Conservation (phyloP, 2,329 filamentous ascomycete genomes). For the Scedosporium minutisporum region DNA sequence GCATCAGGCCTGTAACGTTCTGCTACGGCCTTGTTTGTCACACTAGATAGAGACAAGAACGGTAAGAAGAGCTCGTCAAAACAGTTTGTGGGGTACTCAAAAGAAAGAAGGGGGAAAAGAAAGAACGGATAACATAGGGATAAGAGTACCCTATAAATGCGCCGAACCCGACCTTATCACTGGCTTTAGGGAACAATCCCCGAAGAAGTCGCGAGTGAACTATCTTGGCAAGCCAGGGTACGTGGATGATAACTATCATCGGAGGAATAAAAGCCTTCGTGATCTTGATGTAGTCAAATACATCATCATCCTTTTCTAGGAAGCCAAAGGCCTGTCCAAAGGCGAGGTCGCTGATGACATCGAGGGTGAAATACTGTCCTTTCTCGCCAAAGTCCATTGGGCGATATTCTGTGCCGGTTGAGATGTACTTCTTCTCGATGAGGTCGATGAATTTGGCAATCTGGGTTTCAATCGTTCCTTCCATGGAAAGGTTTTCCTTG, state of each 20-base stretch:
- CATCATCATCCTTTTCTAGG: constrained; percentile 35
- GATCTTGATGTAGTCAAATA: constrained; percentile 37
- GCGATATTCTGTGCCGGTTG: constrained; percentile 22
- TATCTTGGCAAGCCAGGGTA: constrained; percentile 30
- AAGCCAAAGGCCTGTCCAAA: constrained; percentile 42
- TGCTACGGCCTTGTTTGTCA: constrained; percentile 3
- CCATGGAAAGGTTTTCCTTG: constrained; percentile 41
- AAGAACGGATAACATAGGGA: constrained; percentile 5
- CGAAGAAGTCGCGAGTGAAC: constrained; percentile 31
- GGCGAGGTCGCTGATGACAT: constrained; percentile 43
- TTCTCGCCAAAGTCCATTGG: constrained; percentile 38
- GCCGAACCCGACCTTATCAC: constrained; percentile 28
- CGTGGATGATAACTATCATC: constrained; percentile 30
- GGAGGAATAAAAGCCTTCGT: constrained; percentile 31
- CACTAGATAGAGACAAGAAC: neutral
- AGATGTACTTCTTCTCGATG: constrained; percentile 36
- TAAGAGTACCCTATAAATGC: constrained; percentile 20
- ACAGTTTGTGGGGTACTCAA: neutral
- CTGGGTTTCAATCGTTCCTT: constrained; percentile 37
- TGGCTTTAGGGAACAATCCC: constrained; percentile 28
- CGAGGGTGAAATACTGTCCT: constrained; percentile 44
- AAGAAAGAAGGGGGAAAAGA: neutral
- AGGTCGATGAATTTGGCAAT: constrained; percentile 35
- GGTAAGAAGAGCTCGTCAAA: neutral
- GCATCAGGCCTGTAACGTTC: constrained; percentile 15